Base-by-base conservation (phyloP, 106 monocot genomes). In the Allium fistulosum region DNA sequence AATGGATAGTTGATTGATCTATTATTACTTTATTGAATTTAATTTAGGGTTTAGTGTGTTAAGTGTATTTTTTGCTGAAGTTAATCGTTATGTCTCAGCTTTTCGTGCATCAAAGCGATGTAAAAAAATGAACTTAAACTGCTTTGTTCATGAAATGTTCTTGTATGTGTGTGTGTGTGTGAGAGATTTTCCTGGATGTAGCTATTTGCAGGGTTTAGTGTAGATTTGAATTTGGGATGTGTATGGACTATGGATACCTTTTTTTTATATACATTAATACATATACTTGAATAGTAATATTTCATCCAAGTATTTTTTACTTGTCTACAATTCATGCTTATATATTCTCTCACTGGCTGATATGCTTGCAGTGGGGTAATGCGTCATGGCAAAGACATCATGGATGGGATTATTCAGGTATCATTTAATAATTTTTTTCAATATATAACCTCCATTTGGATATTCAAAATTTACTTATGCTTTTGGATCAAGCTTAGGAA, bases 321-420 rank as follows among this genome's bases (percentile, higher is more conserved):
- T 5, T 65, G 17, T 65, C 17, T 17, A 9, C 46, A 48, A 65
- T 48, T 49, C 51, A 17, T 50, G 11, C 9, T 56, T 3, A 13
- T 27, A 7, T 56, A 9, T 68, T 4, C 52, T 18, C 6, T 6
- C 51, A 69, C 7, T 17, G 17, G 6, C 27, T 9, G 4, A 9
- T 46, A 58, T 48, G 46, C 7, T 74, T 76, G 63, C 59, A 87
- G 86, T 83, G 87, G 87, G 73, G 71, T 57, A 77, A 74, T 51
- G 68, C 70, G 53, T 72, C 82, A 56, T 80, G 76, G 79, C 9
- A 73, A 53, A 77, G 70, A 49, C 77, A 80, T 78, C 77, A 80
- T 64, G 68, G 70, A 80, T 78, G 62, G 70, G 77, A 77, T 17
- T 82, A 83, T 50, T 58, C 77, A 83, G 87, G 87, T 83, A 49